phyloP scores from a whole-genome alignment of 2,329 filamentous ascomycete genomes.

The Phoma sp. region DNA sequence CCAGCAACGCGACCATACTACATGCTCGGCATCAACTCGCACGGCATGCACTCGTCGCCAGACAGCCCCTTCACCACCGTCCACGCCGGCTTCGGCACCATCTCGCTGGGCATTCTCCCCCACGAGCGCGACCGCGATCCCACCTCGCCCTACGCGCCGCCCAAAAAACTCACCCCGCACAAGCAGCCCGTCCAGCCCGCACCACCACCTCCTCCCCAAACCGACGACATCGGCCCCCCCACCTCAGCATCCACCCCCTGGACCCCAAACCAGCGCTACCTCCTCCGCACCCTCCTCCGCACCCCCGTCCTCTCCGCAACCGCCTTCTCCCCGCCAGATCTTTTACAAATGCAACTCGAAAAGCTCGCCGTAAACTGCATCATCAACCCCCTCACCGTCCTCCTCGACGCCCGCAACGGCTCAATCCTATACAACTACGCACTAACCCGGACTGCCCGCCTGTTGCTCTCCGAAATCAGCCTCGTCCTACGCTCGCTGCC shows the following conservation, averaged over 20 bases:
- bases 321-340: constrained; percentile 64
- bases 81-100: constrained; percentile 67
- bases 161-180: constrained; percentile 17
- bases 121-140: constrained; percentile 43
- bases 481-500: constrained; percentile 76
- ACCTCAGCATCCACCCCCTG: constrained; percentile 36
- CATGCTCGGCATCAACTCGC: constrained; percentile 72
- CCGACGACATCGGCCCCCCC: constrained; percentile 22
- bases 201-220: constrained; percentile 21
- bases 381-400: constrained; percentile 80
- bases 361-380: constrained; percentile 77
- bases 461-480: constrained; percentile 77
- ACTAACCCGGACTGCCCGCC: constrained; percentile 70
- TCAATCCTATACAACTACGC: constrained; percentile 72
- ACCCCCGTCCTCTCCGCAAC: constrained; percentile 68
- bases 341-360: constrained; percentile 79
- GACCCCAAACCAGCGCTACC: constrained; percentile 61
- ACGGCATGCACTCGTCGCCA: constrained; percentile 59
- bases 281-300: constrained; percentile 70
- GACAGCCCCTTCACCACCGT: constrained; percentile 60
- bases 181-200: constrained; percentile 7
- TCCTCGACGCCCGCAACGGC: constrained; percentile 79
- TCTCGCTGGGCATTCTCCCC: constrained; percentile 62
- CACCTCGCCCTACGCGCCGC: constrained; percentile 34
- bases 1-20: constrained; percentile 73